Evolutionary conservation across 2,329 filamentous ascomycete genomes (phyloP).

Genomic region (Macroventuria anomochaeta): DNA sequence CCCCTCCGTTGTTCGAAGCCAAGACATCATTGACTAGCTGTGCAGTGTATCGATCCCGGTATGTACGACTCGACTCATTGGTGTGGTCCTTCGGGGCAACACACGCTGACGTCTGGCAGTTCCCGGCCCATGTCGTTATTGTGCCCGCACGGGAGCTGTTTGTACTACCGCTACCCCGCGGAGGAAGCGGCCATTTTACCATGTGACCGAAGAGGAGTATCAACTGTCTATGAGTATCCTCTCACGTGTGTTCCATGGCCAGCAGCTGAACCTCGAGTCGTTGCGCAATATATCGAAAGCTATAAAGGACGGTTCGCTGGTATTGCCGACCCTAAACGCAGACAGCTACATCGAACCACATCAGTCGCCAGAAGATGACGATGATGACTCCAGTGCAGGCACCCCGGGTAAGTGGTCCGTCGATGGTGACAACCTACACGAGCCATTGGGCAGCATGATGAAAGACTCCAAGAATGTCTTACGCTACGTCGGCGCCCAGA

Average conservation of each 20-base stretch:
- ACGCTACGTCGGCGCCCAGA: slow-evolving; percentile 47
- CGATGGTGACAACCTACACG: slow-evolving; percentile 45
- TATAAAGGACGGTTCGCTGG: slow-evolving; percentile 40
- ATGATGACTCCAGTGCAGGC: slow-evolving; percentile 33
- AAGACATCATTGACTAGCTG: slow-evolving; percentile 32
- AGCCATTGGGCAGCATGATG: slow-evolving; percentile 48
- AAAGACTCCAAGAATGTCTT: slow-evolving; percentile 44
- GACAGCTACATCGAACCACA: slow-evolving; percentile 31
- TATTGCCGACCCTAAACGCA: slow-evolving; percentile 32
- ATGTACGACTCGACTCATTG: slow-evolving; percentile 21
- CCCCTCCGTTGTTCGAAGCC: slow-evolving; percentile 19
- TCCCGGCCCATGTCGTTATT: slow-evolving; percentile 49
- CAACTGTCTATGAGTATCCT: slow-evolving; percentile 48
- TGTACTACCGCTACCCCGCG: slow-evolving; percentile 47
- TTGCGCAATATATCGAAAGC: slow-evolving; percentile 44
- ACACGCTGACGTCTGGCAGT: slow-evolving; percentile 38
- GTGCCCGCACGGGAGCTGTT: slow-evolving; percentile 44
- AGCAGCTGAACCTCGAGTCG: slow-evolving; percentile 44
- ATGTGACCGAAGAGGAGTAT: slow-evolving; percentile 50
- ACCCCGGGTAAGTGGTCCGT: slow-evolving; percentile 24
- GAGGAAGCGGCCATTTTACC: slow-evolving; percentile 48
- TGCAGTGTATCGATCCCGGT: slow-evolving; percentile 50
- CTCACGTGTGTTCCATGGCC: slow-evolving; percentile 47
- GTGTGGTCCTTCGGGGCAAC: slow-evolving; percentile 12
- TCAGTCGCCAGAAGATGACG: slow-evolving; percentile 37